Percentiles rank a stretch among this genome's conserved stretches.
Conservation (phyloP, 2,329 filamentous ascomycete species). For the Paraconiothyrium sp. region DNA sequence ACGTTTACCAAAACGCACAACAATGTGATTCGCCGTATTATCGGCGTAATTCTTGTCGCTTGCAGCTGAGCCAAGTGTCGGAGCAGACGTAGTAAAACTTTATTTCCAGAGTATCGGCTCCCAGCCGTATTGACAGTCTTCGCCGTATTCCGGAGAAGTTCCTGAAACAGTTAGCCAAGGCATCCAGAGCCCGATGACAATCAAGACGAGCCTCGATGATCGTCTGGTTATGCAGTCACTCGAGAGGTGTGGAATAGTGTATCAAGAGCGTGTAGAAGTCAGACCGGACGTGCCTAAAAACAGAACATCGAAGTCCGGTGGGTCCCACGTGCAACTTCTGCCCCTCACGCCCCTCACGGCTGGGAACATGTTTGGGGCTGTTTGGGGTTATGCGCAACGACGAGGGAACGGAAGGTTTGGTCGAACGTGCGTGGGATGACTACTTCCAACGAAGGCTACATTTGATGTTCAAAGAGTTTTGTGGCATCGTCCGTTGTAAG, state of each 20-base stretch:
- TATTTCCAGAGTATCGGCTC: not conserved
- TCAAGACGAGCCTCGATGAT: not conserved
- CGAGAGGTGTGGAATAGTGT: slow-evolving; percentile 3
- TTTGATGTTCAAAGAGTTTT: not conserved
- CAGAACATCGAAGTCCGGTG: slow-evolving; percentile 5
- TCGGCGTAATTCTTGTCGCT: not conserved
- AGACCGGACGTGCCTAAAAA: slow-evolving; percentile 6
- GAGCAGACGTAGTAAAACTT: not conserved
- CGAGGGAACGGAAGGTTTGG: not conserved
- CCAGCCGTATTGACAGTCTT: not conserved
- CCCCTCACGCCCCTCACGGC: not conserved
- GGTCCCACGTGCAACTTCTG: not conserved
- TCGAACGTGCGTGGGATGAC: not conserved
- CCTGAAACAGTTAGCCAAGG: slow-evolving; percentile 3
- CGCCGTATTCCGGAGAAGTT: not conserved
- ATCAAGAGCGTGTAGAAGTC: slow-evolving; percentile 12
- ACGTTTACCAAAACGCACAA: not conserved
- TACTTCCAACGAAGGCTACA: not conserved
- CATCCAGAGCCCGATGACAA: not conserved
- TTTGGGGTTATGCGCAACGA: slow-evolving; percentile 3
- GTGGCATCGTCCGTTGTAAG: not conserved
- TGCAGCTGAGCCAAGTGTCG: not conserved
- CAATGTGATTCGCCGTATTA: not conserved
- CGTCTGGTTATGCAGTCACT: not conserved
- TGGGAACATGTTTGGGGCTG: not conserved